Evolutionary conservation across 2,329 filamentous ascomycete genomes (phyloP), one percentile per base, ranked within the genome.

Genomic region (Colletotrichum gigasporum): DNA sequence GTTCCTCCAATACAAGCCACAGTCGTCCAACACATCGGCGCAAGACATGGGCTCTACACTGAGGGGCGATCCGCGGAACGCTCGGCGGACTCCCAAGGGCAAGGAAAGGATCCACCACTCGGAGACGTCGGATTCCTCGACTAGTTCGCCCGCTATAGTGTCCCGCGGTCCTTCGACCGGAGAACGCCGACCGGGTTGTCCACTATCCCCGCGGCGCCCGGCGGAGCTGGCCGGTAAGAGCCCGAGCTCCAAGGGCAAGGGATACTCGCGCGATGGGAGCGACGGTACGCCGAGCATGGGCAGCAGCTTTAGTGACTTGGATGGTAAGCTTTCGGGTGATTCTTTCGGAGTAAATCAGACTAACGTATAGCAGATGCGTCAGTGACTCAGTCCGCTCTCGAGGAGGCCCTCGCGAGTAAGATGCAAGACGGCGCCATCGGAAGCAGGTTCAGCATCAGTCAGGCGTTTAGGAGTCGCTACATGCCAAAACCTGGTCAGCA

Each of bases 221-320:
- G 81, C 84, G 6, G 89, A 91, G 70, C 71, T 90, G 50, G 80
- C 84, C 3, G 83, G 83, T 24, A 79, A 85, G 44, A 87, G 84
- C 69, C 85, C 87, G 2, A 76, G 78, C 8, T 78, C 77, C 8
- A 84, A 83, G 64, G 80, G 78, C 26, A 83, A 84, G 69, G 82
- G 80, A 0, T 76, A 80, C 45, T 85, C 85, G 2, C 82, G 83
- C 11, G 88, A 91, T 66, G 87, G 87, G 11, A 93, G 90, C 71
- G 90, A 93, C 67, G 90, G 90, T 12, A 90, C 89, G 12, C 91
- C 90, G 1, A 93, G 91, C 70, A 93, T 94, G 88, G 91, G 92
- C 1, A 95, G 92, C 74, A 94, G 91, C 70, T 96, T 93, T 71
- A 95, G 91, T 76, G 93, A 96, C 78, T 83, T 96, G 42, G 92